These are phyloP conservation scores for Leucocoprinus leucothites DNA, from an alignment of 768 basidiomycete species.

Conservation along the genomic window DNA sequence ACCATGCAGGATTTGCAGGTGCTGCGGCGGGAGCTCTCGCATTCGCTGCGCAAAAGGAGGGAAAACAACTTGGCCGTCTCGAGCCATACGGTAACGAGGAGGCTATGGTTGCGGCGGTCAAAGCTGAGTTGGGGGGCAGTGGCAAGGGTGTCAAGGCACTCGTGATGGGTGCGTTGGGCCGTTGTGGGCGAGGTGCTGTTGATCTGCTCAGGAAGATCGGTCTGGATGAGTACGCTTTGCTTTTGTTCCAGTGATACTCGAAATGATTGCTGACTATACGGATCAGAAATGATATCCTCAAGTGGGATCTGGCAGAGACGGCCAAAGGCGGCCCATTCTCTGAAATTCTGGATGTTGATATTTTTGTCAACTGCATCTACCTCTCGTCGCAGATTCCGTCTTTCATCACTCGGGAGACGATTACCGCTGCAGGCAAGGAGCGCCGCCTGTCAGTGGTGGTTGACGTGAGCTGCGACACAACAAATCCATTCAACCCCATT, in stretches of 20 bases:
- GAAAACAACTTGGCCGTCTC: slow-evolving; percentile 59
- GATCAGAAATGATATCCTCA: slow-evolving; percentile 82
- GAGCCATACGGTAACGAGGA: slow-evolving; percentile 81
- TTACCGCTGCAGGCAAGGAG: slow-evolving; percentile 63
- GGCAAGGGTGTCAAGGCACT: slow-evolving; percentile 80
- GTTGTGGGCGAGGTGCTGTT: slow-evolving; percentile 93
- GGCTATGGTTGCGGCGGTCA: slow-evolving; percentile 80
- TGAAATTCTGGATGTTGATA: slow-evolving; percentile 94
- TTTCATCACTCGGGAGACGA: slow-evolving; percentile 74
- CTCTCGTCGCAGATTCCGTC: slow-evolving; percentile 80
- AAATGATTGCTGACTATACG: slow-evolving; percentile 8
- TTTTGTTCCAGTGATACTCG: neutral
- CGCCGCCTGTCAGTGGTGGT: slow-evolving; percentile 82
- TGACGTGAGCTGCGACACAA: slow-evolving; percentile 98
- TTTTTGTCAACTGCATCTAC: slow-evolving; percentile 99
- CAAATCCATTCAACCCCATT: slow-evolving; percentile 97
- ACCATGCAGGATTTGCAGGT: slow-evolving; percentile 98
- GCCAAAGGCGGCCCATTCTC: slow-evolving; percentile 94
- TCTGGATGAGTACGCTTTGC: slow-evolving; percentile 77
- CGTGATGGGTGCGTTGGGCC: slow-evolving; percentile 93
- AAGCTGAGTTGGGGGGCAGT: slow-evolving; percentile 57
- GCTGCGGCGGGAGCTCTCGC: slow-evolving; percentile 90
- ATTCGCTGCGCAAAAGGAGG: slow-evolving; percentile 61
- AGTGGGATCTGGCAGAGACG: slow-evolving; percentile 98
- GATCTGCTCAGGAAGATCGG: slow-evolving; percentile 96